Conservation (phyloP, 495 filamentous ascomycete genomes). For the Tuber microsphaerosporum region DNA sequence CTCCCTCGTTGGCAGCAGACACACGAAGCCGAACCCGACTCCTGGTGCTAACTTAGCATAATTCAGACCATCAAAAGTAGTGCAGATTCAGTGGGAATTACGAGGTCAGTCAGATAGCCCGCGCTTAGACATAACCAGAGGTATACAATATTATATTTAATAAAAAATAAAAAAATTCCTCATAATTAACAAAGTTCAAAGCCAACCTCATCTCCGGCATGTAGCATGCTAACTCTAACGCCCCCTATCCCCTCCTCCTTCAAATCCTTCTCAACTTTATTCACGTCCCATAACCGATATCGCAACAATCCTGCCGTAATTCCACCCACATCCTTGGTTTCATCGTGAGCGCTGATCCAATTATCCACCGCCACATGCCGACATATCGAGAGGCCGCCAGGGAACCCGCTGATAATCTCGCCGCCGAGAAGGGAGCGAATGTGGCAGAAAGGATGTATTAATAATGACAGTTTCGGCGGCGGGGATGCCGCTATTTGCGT, state of each 20-base stretch:
- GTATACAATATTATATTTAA: not conserved
- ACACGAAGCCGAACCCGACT: too few species aligned
- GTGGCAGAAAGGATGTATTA: conserved; percentile 23
- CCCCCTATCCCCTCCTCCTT: conserved; percentile 7
- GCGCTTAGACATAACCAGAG: not conserved
- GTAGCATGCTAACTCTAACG: conserved; percentile 2
- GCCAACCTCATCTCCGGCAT: not conserved
- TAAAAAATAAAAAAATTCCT: not conserved
- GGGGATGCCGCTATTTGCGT: not conserved
- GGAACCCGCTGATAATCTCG: conserved; percentile 21
- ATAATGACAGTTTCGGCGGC: conserved; percentile 6
- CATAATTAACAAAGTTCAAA: not conserved
- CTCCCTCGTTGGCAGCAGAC: too few species aligned
- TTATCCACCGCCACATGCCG: conserved; percentile 10
- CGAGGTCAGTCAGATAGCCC: not conserved
- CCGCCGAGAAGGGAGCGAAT: conserved; percentile 24
- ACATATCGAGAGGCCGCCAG: conserved; percentile 18
- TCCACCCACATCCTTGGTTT: conserved; percentile 18
- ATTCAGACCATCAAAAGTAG: not conserved
- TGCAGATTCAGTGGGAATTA: not conserved
- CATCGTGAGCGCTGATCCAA: conserved; percentile 26
- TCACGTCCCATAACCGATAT: conserved; percentile 11
- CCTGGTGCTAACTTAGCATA: too few species aligned
- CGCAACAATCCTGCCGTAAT: conserved; percentile 13
- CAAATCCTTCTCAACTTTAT: conserved; percentile 18